phyloP scores from a whole-genome alignment of 2,329 filamentous ascomycete genomes.

The Xylariaceae sp. region DNA sequence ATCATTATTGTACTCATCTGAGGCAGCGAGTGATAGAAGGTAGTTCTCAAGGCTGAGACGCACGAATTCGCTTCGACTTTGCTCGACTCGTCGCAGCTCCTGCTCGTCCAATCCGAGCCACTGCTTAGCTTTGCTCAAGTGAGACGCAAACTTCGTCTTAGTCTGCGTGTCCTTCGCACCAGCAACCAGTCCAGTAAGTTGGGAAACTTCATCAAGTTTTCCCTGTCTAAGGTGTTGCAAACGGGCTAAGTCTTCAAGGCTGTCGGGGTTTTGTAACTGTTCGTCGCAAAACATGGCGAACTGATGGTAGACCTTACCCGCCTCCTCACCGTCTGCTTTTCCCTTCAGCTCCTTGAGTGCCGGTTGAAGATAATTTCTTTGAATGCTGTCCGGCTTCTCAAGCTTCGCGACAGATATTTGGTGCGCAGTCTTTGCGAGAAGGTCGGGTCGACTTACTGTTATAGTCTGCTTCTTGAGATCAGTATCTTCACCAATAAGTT shows the following conservation, averaged over 20 bases:
- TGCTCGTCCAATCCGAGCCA: conserved; percentile 90
- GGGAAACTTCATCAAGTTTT: conserved; percentile 74
- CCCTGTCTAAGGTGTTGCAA: conserved; percentile 73
- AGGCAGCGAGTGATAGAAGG: conserved; percentile 75
- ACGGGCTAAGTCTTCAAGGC: conserved; percentile 77
- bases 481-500: conserved; percentile 61
- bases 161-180: conserved; percentile 49
- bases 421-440: conserved; percentile 83
- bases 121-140: conserved; percentile 68
- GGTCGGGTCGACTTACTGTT: conserved; percentile 66
- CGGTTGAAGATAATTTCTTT: conserved; percentile 77
- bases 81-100: conserved; percentile 74
- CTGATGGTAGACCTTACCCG: conserved; percentile 86
- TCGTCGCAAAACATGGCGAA: conserved; percentile 95
- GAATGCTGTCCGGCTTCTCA: conserved; percentile 86
- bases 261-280: conserved; percentile 82
- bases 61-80: conserved; percentile 77
- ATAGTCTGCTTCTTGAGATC: conserved; percentile 66
- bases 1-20: conserved; percentile 84
- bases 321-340: conserved; percentile 62
- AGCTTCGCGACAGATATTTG: conserved; percentile 85
- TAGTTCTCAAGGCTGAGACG: conserved; percentile 90
- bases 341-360: conserved; percentile 78
- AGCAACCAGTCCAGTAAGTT: conserved; percentile 60
- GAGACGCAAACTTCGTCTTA: conserved; percentile 53